Conservation (phyloP, 805 yeast species). For the Kregervanrija delftensis region DNA sequence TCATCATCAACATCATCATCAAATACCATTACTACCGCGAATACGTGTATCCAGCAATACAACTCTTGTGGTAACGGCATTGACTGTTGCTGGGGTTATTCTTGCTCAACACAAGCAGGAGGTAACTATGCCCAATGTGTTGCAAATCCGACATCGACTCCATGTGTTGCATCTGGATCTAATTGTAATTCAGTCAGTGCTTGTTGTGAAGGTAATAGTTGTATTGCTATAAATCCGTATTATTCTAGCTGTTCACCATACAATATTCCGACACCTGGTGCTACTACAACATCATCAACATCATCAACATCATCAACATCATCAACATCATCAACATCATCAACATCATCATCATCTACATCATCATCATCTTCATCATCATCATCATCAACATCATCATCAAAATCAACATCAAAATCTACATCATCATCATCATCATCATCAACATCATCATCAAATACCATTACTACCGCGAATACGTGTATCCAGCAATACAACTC, state of each 20-base stretch:
- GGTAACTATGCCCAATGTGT: too few relatives aligned
- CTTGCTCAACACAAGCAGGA: too few relatives aligned
- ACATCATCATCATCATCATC: neutral
- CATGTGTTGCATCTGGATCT: too few relatives aligned
- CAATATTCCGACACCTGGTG: neutral
- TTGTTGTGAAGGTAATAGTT: neutral
- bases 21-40: neutral
- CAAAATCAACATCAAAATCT: slow-evolving; percentile 1
- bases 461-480: neutral
- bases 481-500: neutral
- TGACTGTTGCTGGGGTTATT: neutral
- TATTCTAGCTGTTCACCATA: neutral
- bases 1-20: neutral
- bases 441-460: neutral
- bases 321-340: neutral
- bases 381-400: slow-evolving; percentile 2
- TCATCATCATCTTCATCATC: slow-evolving; percentile 1
- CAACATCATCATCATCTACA: neutral
- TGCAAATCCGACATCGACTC: too few relatives aligned
- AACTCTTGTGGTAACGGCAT: neutral
- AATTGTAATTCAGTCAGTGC: neutral
- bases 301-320: neutral
- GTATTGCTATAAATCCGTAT: neutral
- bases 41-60: neutral
- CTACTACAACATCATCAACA: neutral